These are phyloP conservation scores for Raffaelea arxii DNA, from an alignment of 2,329 filamentous ascomycete genomes.

Conservation along the genomic window DNA sequence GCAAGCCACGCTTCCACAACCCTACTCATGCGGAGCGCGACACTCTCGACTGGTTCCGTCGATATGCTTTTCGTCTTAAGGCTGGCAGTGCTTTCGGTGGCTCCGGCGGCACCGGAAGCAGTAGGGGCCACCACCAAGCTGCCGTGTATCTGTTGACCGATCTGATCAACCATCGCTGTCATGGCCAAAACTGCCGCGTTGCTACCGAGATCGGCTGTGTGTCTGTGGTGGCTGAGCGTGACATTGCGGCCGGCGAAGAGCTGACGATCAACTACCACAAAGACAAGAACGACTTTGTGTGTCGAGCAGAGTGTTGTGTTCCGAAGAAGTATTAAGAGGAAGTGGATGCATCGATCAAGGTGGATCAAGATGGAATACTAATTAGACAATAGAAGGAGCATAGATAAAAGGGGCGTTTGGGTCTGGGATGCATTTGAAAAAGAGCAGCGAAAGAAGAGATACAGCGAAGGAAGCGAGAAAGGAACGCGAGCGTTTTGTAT, in stretches of 20 bases:
- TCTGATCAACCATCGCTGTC: slow-evolving; percentile 26
- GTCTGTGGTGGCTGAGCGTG: slow-evolving; percentile 15
- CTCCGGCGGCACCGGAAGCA: not conserved
- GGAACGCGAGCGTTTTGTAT: too few species aligned
- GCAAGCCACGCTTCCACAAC: not conserved
- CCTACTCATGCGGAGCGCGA: slow-evolving; percentile 4
- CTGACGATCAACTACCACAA: slow-evolving; percentile 28
- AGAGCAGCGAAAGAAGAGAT: too few species aligned
- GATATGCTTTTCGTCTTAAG: slow-evolving; percentile 14
- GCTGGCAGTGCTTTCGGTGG: slow-evolving; percentile 6
- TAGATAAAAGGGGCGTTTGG: too few species aligned
- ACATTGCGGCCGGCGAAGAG: slow-evolving; percentile 22
- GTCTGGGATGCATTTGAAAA: too few species aligned
- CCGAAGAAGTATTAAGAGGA: not conserved
- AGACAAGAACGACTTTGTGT: slow-evolving; percentile 16
- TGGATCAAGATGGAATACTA: too few species aligned
- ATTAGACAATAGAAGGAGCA: too few species aligned
- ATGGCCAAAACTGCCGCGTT: slow-evolving; percentile 18
- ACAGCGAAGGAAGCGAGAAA: too few species aligned
- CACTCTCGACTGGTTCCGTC: slow-evolving; percentile 13
- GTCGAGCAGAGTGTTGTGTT: slow-evolving; percentile 16
- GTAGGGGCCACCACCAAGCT: slow-evolving; percentile 8
- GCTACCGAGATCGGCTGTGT: slow-evolving; percentile 13
- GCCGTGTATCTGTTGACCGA: slow-evolving; percentile 14
- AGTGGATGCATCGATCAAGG: too few species aligned